A percentile compares a stretch with the other conserved stretches of the same genome.
Evolutionary conservation across 2,329 filamentous ascomycete genomes (phyloP).

Genomic region (Penicillium sp.): DNA sequence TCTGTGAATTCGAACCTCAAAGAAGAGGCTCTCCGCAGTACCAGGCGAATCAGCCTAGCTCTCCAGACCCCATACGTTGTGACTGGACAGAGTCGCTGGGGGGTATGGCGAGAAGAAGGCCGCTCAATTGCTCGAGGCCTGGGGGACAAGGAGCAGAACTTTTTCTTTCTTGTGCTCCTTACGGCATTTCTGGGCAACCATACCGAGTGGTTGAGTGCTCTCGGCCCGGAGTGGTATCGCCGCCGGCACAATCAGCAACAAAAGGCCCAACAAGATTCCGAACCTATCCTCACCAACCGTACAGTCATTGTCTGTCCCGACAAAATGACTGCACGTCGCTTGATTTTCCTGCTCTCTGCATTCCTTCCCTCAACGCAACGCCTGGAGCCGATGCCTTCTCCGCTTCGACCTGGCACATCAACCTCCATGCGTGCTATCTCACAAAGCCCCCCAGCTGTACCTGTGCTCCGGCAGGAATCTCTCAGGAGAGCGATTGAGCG

Average conservation of each 20-base stretch:
- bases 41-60: conserved; percentile 49
- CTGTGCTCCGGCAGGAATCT: conserved; percentile 49
- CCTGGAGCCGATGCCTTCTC: conserved; percentile 35
- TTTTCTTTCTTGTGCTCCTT: conserved; percentile 54
- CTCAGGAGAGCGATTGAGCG: conserved; percentile 51
- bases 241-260: conserved; percentile 49
- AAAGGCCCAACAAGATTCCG: conserved; percentile 43
- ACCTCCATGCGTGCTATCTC: conserved; percentile 47
- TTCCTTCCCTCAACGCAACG: conserved; percentile 50
- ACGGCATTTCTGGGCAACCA: conserved; percentile 57
- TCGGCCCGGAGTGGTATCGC: conserved; percentile 52
- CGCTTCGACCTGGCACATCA: conserved; percentile 38
- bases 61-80: conserved; percentile 53
- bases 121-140: conserved; percentile 52
- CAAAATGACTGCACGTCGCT: conserved; percentile 54
- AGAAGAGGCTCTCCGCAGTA: conserved; percentile 44
- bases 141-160: conserved; percentile 52
- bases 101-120: conserved; percentile 56
- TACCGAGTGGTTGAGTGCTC: conserved; percentile 53
- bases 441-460: conserved; percentile 49
- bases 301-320: conserved; percentile 54
- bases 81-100: conserved; percentile 55
- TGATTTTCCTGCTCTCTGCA: conserved; percentile 54
- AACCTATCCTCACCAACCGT: conserved; percentile 47
- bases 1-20: conserved; percentile 43